A percentile compares a stretch with the other conserved stretches of the same genome.
Evolutionary conservation across 1,284 basidiomycete genomes (phyloP).

Genomic region (Ceraceosorus guamensis): DNA sequence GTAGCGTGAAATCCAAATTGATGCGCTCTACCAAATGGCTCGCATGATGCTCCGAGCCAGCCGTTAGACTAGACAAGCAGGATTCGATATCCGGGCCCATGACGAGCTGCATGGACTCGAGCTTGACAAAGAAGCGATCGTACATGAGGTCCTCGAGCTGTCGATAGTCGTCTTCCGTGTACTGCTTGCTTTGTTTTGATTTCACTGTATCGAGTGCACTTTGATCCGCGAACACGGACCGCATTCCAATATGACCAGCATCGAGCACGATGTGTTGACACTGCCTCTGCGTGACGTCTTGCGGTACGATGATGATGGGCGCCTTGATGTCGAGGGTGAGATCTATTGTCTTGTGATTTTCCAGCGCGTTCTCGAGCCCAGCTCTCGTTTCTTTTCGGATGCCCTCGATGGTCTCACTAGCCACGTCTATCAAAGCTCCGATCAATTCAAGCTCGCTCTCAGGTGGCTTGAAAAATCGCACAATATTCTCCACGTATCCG

Average conservation of each 20-base stretch:
- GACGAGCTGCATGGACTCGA: slow-evolving; percentile 85
- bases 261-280: slow-evolving; percentile 88
- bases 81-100: slow-evolving; percentile 77
- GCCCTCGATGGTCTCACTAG: slow-evolving; percentile 88
- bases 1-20: slow-evolving; percentile 80
- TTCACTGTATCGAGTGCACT: slow-evolving; percentile 71
- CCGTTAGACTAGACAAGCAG: slow-evolving; percentile 58
- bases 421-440: slow-evolving; percentile 63
- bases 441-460: slow-evolving; percentile 92
- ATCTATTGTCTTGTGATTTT: slow-evolving; percentile 90
- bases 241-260: slow-evolving; percentile 91
- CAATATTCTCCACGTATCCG: slow-evolving; percentile 86
- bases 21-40: slow-evolving; percentile 81
- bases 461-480: slow-evolving; percentile 88
- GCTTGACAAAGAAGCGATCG: slow-evolving; percentile 76
- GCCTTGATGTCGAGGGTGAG: slow-evolving; percentile 93
- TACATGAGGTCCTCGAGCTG: slow-evolving; percentile 93
- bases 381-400: slow-evolving; percentile 90
- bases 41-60: slow-evolving; percentile 56
- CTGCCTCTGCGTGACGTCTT: slow-evolving; percentile 65
- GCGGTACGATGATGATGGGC: slow-evolving; percentile 93
- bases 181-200: slow-evolving; percentile 75
- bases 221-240: slow-evolving; percentile 82
- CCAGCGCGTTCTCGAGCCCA: slow-evolving; percentile 85
- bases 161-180: slow-evolving; percentile 80